Percentiles rank a stretch among this genome's conserved stretches.
These are phyloP conservation scores for Xylariaceae sp. DNA, from an alignment of 2,329 filamentous ascomycete genomes.

Conservation along the genomic window DNA sequence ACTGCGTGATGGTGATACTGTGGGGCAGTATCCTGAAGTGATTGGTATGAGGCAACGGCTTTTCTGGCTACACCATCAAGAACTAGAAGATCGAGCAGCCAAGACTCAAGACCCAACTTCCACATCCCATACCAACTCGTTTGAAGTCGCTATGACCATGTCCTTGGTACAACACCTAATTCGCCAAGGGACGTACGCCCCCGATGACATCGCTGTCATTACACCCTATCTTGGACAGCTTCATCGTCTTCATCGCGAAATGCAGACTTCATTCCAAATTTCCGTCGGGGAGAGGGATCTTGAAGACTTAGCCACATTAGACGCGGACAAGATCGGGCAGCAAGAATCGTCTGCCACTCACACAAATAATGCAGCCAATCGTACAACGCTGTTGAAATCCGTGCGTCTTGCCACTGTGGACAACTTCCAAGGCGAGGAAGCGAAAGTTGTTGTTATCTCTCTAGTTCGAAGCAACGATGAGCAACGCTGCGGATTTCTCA, in stretches of 20 bases:
- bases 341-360: constrained; percentile 13
- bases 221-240: constrained; percentile 64
- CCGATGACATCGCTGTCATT: constrained; percentile 65
- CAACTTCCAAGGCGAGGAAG: constrained; percentile 78
- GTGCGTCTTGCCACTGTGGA: constrained; percentile 64
- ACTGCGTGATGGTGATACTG: constrained; percentile 45
- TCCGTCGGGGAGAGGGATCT: constrained; percentile 61
- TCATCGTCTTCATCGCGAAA: constrained; percentile 44
- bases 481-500: constrained; percentile 62
- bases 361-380: constrained; percentile 21
- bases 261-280: constrained; percentile 56
- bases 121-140: constrained; percentile 53
- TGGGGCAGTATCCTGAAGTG: constrained; percentile 41
- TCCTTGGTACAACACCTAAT: constrained; percentile 64
- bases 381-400: constrained; percentile 44
- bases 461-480: constrained; percentile 66
- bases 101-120: constrained; percentile 28
- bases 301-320: constrained; percentile 47
- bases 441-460: constrained; percentile 67
- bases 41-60: constrained; percentile 47
- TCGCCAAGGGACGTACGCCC: constrained; percentile 59
- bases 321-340: constrained; percentile 30
- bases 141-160: constrained; percentile 62
- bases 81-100: constrained; percentile 23
- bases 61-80: constrained; percentile 60